Conservation (phyloP, 768 basidiomycete species). For the Russula earlei region DNA sequence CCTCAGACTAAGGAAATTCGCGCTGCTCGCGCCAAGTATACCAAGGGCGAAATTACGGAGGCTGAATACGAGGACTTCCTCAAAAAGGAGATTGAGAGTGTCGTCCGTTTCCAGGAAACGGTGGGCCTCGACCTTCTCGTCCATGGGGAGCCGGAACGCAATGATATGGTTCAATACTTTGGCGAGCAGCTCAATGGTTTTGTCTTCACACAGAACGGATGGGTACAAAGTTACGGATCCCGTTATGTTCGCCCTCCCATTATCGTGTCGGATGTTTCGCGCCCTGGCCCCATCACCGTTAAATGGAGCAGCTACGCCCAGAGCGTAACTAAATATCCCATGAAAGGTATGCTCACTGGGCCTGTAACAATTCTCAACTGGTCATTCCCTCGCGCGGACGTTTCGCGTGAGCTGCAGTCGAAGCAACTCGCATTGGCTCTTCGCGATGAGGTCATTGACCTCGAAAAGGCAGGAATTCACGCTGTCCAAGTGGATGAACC, state of each 20-base stretch:
- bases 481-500: constrained; percentile 99
- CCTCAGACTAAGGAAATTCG: constrained; percentile 99
- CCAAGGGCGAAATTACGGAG: constrained; percentile 80
- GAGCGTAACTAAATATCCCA: constrained; percentile 83
- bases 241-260: constrained; percentile 99
- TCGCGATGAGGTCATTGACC: constrained; percentile 95
- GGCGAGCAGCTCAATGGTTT: constrained; percentile 93
- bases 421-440: constrained; percentile 97
- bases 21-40: constrained; percentile 88
- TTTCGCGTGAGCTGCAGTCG: constrained; percentile 92
- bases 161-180: constrained; percentile 99
- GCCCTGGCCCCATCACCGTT: constrained; percentile 88
- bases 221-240: constrained; percentile 99
- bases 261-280: constrained; percentile 95
- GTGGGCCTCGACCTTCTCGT: constrained; percentile 94
- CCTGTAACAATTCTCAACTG: constrained; percentile 99
- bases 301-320: constrained; percentile 96
- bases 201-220: constrained; percentile 96
- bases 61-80: constrained; percentile 95
- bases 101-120: constrained; percentile 95
- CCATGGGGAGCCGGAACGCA: constrained; percentile 97
- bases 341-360: constrained; percentile 99
- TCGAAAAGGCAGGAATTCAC: constrained; percentile 91
- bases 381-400: constrained; percentile 99
- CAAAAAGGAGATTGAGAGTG: constrained; percentile 90